Conservation (phyloP, 441 rosid species). For the Euphorbia schlechtendalii region DNA sequence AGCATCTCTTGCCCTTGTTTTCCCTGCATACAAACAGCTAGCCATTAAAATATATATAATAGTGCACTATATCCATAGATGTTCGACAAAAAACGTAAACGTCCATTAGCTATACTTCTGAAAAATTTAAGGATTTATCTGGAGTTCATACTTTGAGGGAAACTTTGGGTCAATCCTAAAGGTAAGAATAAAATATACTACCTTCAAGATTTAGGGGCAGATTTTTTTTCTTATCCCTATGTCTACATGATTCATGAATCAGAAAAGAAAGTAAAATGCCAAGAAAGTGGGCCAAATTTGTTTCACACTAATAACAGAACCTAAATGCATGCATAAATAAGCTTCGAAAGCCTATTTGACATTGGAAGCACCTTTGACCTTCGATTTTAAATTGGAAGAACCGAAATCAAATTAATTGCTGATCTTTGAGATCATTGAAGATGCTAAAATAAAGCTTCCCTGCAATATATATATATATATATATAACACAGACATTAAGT, state of each 20-base stretch:
- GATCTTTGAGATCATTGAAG: neutral
- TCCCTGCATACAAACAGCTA: conserved; percentile 43
- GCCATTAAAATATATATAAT: too few species aligned
- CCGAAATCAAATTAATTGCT: neutral
- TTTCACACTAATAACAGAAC: neutral
- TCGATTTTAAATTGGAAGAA: neutral
- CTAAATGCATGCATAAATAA: neutral
- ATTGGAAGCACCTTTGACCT: neutral
- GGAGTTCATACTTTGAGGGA: neutral
- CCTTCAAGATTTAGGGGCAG: neutral
- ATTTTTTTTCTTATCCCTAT: too few species aligned
- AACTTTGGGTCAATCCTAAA: neutral
- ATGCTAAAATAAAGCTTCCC: too few species aligned
- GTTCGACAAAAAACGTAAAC: neutral
- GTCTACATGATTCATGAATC: neutral
- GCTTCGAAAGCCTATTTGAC: neutral
- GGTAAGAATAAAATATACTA: neutral
- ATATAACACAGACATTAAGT: too few species aligned
- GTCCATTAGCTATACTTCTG: neutral
- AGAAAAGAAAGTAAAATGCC: neutral
- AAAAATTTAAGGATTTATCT: neutral
- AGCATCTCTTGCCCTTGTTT: conserved; percentile 97
- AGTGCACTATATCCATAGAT: too few species aligned
- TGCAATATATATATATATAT: too few species aligned
- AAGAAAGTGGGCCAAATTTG: neutral